Evolutionary conservation across 148 eudicot genomes (phyloP).

Genomic region (Rhododendron ferrugineum): DNA sequence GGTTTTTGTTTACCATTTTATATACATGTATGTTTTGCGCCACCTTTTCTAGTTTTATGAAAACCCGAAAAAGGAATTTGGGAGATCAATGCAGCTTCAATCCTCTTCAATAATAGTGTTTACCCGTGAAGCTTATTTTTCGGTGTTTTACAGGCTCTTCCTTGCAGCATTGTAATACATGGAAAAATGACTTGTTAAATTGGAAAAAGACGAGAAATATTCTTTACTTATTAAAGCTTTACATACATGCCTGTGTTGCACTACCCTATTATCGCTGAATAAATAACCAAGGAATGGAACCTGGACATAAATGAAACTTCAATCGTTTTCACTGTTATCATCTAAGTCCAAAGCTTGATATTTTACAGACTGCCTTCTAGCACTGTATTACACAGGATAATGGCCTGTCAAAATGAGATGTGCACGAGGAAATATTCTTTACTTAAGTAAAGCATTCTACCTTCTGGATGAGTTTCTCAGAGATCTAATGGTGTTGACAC

Average conservation of each 20-base stretch:
- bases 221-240: neutral
- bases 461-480: constrained; percentile 1
- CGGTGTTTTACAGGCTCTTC: neutral
- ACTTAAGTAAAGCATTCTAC: neutral
- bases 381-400: neutral
- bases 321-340: neutral
- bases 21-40: neutral
- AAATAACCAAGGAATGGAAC: neutral
- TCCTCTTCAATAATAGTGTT: neutral
- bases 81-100: neutral
- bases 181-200: neutral
- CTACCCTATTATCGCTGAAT: neutral
- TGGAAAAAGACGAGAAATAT: neutral
- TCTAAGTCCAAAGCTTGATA: neutral
- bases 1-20: neutral
- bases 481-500: neutral
- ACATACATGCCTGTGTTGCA: neutral
- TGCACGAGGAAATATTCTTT: neutral
- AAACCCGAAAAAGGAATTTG: neutral
- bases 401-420: neutral
- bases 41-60: neutral
- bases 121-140: neutral
- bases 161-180: neutral
- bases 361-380: neutral
- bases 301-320: neutral